Base-by-base conservation (phyloP, 345 rosid species). In the Reutealis trisperma region DNA sequence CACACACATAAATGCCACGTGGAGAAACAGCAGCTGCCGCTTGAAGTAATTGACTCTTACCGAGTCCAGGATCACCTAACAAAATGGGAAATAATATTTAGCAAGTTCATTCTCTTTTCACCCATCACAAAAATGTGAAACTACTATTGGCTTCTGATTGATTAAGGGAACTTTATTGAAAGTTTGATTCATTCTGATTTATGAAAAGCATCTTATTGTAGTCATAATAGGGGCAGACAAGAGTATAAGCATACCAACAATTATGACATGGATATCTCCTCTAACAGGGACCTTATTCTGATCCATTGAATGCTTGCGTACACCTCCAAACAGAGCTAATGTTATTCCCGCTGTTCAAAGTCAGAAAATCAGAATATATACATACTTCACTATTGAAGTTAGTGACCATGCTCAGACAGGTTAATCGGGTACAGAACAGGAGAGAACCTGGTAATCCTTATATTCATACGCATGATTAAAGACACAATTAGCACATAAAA, bases 1-100 rank as follows among this genome's bases (percentile, higher is more conserved):
- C 99, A 83, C 98, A 96, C 32, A 96, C 99, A 83, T 93, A 93
- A 73, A 96, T 93, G 70, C 99, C 99, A 72, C 99, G 93, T 58
- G 99, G 96, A 74, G 98, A 92, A 84, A 96, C 81, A 76, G 94
- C 85, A 49, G 98, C 90, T 66, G 98, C 99, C 74, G 99, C 98
- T 92, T 96, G 99, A 76, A 96, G 88, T 74, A 96, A 87, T 81
- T 93, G 99, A 78, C 98, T 93, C 89, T 96, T 96, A n/a, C 98
- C 99, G 51, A 96, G 86, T 82, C 99, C 99, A 77, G 99, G 99
- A 84, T 96, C 99, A 79, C 99, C 99, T 96, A 79, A 80, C 67
- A 83, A 81, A 64, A 78, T 69, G 55, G 70, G 13, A 74, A 71
- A 42, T 21, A 74, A 49, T 59, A 42, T 16, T 60, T n/a, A 25